Percentiles rank a stretch among this genome's conserved stretches.
phyloP scores from a whole-genome alignment of 371 early-diverging fungal species.

The Rhizopus sp. region DNA sequence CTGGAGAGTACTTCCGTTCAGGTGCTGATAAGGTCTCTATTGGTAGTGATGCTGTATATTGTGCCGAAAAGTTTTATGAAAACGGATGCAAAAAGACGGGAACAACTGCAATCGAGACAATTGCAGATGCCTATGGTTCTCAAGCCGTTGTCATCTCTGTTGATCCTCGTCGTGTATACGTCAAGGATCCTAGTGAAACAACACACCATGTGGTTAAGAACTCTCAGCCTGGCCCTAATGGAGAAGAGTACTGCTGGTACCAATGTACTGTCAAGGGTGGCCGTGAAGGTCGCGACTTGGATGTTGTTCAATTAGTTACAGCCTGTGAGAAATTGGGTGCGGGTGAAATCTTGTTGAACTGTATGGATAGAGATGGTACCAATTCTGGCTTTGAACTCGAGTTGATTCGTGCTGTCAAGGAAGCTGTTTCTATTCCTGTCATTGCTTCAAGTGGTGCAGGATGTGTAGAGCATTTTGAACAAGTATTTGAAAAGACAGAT shows the following conservation, averaged over 20 bases:
- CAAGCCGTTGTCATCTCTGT: constrained; percentile 99
- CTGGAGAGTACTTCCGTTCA: constrained; percentile 96
- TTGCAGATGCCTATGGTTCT: constrained; percentile 88
- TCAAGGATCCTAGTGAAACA: constrained; percentile 74
- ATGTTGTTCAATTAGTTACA: constrained; percentile 87
- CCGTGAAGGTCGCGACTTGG: constrained; percentile 91
- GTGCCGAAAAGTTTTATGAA: constrained; percentile 81
- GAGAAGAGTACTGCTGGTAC: constrained; percentile 96
- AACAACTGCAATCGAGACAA: constrained; percentile 88
- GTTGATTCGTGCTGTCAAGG: constrained; percentile 75
- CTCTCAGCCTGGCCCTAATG: constrained; percentile 80
- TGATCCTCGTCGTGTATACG: constrained; percentile 94
- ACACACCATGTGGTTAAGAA: constrained; percentile 77
- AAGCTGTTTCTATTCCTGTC: constrained; percentile 88
- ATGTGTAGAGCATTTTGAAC: constrained; percentile 78
- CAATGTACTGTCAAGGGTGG: constrained; percentile 98
- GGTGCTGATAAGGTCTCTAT: constrained; percentile 99
- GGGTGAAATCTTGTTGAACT: constrained; percentile 94
- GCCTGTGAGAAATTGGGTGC: constrained; percentile 92
- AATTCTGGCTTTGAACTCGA: constrained; percentile 94
- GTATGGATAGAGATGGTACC: constrained; percentile 97
- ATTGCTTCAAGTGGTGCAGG: constrained; percentile 97
- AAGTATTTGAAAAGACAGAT: constrained; percentile 80
- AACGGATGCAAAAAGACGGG: constrained; percentile 57
- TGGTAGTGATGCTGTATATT: constrained; percentile 97